phyloP scores from a whole-genome alignment of 148 eudicot genomes.

The Gaultheria prostrata region DNA sequence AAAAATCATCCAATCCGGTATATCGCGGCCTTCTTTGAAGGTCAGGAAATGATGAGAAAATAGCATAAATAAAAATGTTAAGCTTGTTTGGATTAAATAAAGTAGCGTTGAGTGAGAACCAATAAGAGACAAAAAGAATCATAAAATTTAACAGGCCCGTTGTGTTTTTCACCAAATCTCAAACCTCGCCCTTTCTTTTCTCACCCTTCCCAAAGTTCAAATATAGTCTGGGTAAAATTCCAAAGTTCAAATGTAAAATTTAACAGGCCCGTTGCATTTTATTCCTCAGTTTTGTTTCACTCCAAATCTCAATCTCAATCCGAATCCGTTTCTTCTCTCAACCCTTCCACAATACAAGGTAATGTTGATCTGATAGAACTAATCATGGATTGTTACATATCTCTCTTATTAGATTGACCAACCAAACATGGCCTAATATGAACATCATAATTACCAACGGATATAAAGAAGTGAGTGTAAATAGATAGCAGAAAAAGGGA shows the following conservation, averaged over 20 bases:
- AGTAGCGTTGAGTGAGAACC: not conserved
- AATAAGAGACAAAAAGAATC: not conserved
- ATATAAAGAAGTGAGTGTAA: not conserved
- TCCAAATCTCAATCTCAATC: not conserved
- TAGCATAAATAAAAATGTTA: not conserved
- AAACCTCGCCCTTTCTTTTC: not conserved
- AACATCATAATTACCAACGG: not conserved
- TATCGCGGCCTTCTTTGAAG: not conserved
- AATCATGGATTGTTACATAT: not conserved
- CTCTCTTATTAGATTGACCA: not conserved
- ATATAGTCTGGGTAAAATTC: not conserved
- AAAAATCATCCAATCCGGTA: not conserved
- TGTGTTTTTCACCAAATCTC: not conserved
- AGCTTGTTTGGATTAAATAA: not conserved
- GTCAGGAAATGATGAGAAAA: not conserved
- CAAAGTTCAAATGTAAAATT: no score
- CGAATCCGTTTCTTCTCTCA: not conserved
- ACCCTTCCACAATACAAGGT: not conserved
- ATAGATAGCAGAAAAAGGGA: not conserved
- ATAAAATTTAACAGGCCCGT: no score
- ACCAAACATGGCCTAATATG: not conserved
- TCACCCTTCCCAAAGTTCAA: not conserved
- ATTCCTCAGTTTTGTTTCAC: not conserved
- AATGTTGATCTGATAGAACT: not conserved
- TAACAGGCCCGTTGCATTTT: no score